phyloP scores from a whole-genome alignment of 163 green algal genomes.

The Coccomyxa subellipsoidea region DNA sequence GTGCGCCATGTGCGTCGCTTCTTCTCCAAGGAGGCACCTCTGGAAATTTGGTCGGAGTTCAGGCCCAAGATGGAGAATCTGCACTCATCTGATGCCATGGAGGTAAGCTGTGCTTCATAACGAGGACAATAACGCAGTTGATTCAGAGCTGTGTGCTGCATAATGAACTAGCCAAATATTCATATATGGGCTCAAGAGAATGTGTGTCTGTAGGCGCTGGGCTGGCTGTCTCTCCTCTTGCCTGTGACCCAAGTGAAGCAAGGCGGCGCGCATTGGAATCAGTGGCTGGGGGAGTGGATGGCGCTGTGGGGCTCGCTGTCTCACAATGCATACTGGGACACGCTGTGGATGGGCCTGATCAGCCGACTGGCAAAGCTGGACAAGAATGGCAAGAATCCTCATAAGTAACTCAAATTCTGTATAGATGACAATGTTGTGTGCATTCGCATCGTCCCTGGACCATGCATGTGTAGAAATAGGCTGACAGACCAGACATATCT shows the following conservation, averaged over 20 bases:
- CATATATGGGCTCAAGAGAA: neutral
- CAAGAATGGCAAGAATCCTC: constrained; percentile 33
- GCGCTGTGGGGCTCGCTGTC: constrained; percentile 44
- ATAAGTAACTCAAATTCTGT: neutral
- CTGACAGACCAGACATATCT: neutral
- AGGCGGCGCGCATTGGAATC: constrained; percentile 34
- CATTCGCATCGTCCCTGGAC: neutral
- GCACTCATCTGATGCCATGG: constrained; percentile 31
- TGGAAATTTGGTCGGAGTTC: constrained; percentile 52
- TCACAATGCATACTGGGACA: constrained; percentile 60
- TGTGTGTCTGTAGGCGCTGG: constrained; percentile 38
- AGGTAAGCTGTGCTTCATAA: constrained; percentile 20
- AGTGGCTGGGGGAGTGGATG: constrained; percentile 59
- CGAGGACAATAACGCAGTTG: neutral
- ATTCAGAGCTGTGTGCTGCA: neutral
- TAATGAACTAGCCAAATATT: neutral
- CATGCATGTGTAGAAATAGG: neutral
- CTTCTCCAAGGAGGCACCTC: constrained; percentile 40
- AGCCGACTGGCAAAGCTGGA: constrained; percentile 71
- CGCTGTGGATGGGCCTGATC: constrained; percentile 64
- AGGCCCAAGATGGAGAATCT: constrained; percentile 28
- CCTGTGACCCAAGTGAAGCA: constrained; percentile 43
- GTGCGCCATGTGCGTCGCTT: constrained; percentile 39
- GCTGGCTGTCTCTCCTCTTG: constrained; percentile 62
- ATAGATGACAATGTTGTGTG: neutral